Percentiles rank a stretch among this genome's conserved stretches.
These are phyloP conservation scores for Xylaria longipes DNA, from an alignment of 495 filamentous ascomycete species.

Conservation along the genomic window DNA sequence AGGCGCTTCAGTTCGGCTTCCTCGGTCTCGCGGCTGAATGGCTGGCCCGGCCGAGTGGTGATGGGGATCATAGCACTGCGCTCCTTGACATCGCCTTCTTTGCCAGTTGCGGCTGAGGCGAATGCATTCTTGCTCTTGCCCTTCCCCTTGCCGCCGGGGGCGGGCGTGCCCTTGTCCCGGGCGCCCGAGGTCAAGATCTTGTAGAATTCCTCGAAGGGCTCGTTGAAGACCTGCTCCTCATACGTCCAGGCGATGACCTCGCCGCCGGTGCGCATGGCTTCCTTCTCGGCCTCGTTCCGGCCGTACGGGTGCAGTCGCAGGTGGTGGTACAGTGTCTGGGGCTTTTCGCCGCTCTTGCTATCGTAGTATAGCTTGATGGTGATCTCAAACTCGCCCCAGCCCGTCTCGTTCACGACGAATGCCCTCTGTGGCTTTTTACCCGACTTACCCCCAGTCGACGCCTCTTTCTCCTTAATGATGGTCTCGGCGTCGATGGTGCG, in stretches of 20 bases:
- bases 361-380: conserved; percentile 91
- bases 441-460: conserved; percentile 59
- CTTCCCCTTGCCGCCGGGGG: conserved; percentile 47
- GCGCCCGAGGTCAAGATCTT: conserved; percentile 76
- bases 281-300: conserved; percentile 71
- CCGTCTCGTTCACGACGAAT: conserved; percentile 88
- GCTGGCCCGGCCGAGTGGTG: conserved; percentile 65
- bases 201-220: conserved; percentile 89
- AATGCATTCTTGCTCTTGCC: conserved; percentile 43
- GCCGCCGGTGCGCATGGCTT: conserved; percentile 65
- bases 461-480: conserved; percentile 47
- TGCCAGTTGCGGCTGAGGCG: conserved; percentile 24
- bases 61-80: conserved; percentile 76
- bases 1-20: conserved; percentile 74
- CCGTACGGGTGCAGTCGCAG: conserved; percentile 92
- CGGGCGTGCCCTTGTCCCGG: conserved; percentile 40
- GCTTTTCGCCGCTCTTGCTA: conserved; percentile 83
- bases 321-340: conserved; percentile 88
- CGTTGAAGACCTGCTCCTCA: conserved; percentile 94
- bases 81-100: conserved; percentile 58
- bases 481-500: conserved; percentile 71
- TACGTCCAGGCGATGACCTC: conserved; percentile 77
- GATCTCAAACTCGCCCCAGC: conserved; percentile 98
- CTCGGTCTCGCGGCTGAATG: conserved; percentile 79
- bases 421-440: conserved; percentile 30